A percentile compares a stretch with the other conserved stretches of the same genome.
These are phyloP conservation scores for Vitis cinerea DNA, from an alignment of 164 flowering plant species.

Conservation along the genomic window DNA sequence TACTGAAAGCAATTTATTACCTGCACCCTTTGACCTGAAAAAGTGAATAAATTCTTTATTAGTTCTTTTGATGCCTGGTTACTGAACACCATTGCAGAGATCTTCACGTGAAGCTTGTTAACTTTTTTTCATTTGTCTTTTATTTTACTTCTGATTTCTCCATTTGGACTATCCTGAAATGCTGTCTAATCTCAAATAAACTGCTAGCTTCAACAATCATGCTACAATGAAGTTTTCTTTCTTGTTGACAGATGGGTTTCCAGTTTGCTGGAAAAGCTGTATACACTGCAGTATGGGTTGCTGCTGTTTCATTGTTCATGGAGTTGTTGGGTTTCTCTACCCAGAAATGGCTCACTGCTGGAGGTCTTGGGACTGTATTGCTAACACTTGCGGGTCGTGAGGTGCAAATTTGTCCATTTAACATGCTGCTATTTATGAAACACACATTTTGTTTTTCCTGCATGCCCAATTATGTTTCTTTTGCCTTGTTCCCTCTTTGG, in stretches of 20 bases:
- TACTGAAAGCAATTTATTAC: no score
- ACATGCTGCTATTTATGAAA: neutral
- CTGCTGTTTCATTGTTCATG: constrained; percentile 93
- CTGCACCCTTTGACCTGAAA: no score
- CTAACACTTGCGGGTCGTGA: constrained; percentile 98
- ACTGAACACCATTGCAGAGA: neutral
- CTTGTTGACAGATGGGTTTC: constrained; percentile 81
- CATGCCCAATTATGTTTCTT: no score
- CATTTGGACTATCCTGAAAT: neutral
- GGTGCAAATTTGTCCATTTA: constrained; percentile 36
- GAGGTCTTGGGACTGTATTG: constrained; percentile 99
- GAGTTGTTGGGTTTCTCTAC: constrained; percentile 97
- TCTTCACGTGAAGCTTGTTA: neutral
- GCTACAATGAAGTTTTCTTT: constrained; percentile 1
- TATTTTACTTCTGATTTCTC: neutral
- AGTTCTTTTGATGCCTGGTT: no score
- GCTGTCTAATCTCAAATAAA: neutral
- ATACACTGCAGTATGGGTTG: constrained; percentile 99
- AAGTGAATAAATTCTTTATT: no score
- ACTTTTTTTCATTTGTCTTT: neutral
- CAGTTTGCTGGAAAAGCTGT: constrained; percentile 93
- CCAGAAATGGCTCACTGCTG: constrained; percentile 98
- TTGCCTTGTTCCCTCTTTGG: no score
- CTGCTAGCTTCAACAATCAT: neutral
- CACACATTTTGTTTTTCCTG: no score